These are phyloP conservation scores for Chiua virens DNA, from an alignment of 768 basidiomycete genomes.

Conservation along the genomic window DNA sequence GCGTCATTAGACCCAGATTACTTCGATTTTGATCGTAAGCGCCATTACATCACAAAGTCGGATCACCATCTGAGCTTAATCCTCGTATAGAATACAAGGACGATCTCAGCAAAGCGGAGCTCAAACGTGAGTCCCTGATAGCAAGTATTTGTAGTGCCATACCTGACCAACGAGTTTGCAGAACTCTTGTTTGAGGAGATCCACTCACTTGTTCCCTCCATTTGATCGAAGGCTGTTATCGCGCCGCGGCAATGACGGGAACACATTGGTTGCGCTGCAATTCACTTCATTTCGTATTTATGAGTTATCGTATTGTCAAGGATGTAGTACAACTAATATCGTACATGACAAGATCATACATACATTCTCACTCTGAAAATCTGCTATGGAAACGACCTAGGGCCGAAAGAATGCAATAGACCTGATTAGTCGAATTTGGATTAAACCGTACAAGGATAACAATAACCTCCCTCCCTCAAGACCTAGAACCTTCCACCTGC, in stretches of 20 bases:
- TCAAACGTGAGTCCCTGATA: constrained; percentile 46
- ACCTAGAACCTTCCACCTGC: constrained; percentile 45
- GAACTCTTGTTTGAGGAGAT: constrained; percentile 85
- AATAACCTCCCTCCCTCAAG: not conserved
- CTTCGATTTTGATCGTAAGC: constrained; percentile 86
- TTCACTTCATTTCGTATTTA: not conserved
- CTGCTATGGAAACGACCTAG: not conserved
- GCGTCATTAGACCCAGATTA: constrained; percentile 78
- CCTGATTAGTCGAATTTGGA: constrained; percentile 8
- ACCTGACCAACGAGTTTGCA: constrained; percentile 14
- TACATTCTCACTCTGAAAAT: constrained; percentile 11
- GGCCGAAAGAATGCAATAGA: constrained; percentile 2
- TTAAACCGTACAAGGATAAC: constrained; percentile 6
- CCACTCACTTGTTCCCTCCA: constrained; percentile 66
- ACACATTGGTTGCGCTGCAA: not conserved
- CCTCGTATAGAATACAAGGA: constrained; percentile 61
- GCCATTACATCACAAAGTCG: not conserved
- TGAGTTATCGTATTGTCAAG: constrained; percentile 1
- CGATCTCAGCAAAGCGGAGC: constrained; percentile 70
- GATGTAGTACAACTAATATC: constrained; percentile 10
- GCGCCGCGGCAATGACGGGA: too few relatives aligned
- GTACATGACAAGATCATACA: constrained; percentile 23
- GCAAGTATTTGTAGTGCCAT: not conserved
- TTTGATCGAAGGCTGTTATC: constrained; percentile 34
- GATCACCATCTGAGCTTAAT: constrained; percentile 2